A percentile compares a stretch with the other conserved stretches of the same genome.
phyloP scores from a whole-genome alignment of 2,329 filamentous ascomycete species.

The Calonectria multiphialidica region DNA sequence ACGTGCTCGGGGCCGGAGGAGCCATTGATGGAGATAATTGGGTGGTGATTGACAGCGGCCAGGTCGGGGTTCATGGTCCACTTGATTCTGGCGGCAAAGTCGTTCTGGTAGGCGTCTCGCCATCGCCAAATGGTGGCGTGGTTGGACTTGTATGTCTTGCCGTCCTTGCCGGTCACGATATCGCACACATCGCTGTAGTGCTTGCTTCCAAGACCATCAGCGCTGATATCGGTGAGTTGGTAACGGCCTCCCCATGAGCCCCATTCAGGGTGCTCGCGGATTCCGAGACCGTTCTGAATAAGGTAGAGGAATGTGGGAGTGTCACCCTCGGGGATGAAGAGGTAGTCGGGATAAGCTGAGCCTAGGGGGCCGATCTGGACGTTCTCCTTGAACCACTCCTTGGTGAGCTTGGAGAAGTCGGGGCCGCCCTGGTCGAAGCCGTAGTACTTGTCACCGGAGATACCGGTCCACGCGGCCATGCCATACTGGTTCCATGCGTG shows the following conservation, averaged over 20 bases:
- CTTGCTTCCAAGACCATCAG: slow-evolving; percentile 26
- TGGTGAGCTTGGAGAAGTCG: slow-evolving; percentile 59
- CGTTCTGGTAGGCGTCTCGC: slow-evolving; percentile 54
- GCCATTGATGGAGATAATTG: slow-evolving; percentile 57
- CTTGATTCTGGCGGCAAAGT: slow-evolving; percentile 56
- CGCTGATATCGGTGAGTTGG: slow-evolving; percentile 46
- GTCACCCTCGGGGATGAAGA: slow-evolving; percentile 66
- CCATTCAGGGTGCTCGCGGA: slow-evolving; percentile 58
- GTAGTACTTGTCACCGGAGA: slow-evolving; percentile 55
- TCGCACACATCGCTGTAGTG: slow-evolving; percentile 49
- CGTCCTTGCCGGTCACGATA: slow-evolving; percentile 43
- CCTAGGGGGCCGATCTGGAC: slow-evolving; percentile 63
- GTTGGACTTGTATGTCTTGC: slow-evolving; percentile 41
- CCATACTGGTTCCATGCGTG: slow-evolving; percentile 69
- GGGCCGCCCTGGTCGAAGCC: slow-evolving; percentile 47
- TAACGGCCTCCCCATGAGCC: slow-evolving; percentile 65
- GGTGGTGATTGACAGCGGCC: slow-evolving; percentile 58
- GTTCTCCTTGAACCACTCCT: slow-evolving; percentile 64
- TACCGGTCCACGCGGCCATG: slow-evolving; percentile 67
- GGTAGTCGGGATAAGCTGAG: slow-evolving; percentile 57
- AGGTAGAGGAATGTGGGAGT: slow-evolving; percentile 63
- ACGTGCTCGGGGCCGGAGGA: slow-evolving; percentile 51
- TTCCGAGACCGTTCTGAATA: slow-evolving; percentile 49
- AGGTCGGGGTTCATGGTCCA: slow-evolving; percentile 49
- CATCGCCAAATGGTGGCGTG: slow-evolving; percentile 57